Percentiles rank a stretch among this genome's conserved stretches.
Evolutionary conservation across 768 basidiomycete species (phyloP).

Genomic region (Collybia sp.): DNA sequence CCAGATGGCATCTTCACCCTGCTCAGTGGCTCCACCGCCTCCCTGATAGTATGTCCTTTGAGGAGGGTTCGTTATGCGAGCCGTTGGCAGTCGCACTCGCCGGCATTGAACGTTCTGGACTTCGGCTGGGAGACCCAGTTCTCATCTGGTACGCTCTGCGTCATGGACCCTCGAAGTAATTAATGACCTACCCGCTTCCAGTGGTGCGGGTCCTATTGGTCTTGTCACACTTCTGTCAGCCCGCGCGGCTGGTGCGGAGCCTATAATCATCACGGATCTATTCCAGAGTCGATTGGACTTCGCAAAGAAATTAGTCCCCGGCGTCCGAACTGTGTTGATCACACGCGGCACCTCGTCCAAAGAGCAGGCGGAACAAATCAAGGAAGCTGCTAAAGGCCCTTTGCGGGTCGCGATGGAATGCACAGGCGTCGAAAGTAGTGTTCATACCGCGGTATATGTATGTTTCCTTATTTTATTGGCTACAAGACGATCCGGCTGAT

Average conservation of each 20-base stretch:
- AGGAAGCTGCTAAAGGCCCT: slow-evolving; percentile 41
- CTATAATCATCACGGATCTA: slow-evolving; percentile 65
- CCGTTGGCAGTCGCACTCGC: slow-evolving; percentile 65
- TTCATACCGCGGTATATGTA: slow-evolving; percentile 56
- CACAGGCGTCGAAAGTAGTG: slow-evolving; percentile 59
- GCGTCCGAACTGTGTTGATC: slow-evolving; percentile 54
- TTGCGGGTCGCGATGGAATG: slow-evolving; percentile 57
- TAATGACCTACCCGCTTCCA: slow-evolving; percentile 14
- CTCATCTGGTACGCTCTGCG: slow-evolving; percentile 47
- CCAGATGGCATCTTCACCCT: slow-evolving; percentile 63
- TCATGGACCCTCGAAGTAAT: background rate
- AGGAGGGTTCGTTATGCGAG: slow-evolving; percentile 66
- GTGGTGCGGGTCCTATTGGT: slow-evolving; percentile 68
- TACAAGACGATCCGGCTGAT: background rate
- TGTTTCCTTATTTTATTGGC: slow-evolving; percentile 11
- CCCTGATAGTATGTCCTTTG: slow-evolving; percentile 56
- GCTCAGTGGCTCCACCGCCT: slow-evolving; percentile 66
- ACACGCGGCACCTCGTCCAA: slow-evolving; percentile 38
- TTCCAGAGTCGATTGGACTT: slow-evolving; percentile 64
- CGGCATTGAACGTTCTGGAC: slow-evolving; percentile 59
- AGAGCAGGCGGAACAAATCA: slow-evolving; percentile 49
- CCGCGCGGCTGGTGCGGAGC: slow-evolving; percentile 65
- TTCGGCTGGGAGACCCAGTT: slow-evolving; percentile 60
- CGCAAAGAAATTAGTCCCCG: slow-evolving; percentile 55
- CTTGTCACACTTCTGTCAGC: slow-evolving; percentile 58